Base-by-base conservation (phyloP, 192 early-diverging fungal genomes). In the Backusella circina region DNA sequence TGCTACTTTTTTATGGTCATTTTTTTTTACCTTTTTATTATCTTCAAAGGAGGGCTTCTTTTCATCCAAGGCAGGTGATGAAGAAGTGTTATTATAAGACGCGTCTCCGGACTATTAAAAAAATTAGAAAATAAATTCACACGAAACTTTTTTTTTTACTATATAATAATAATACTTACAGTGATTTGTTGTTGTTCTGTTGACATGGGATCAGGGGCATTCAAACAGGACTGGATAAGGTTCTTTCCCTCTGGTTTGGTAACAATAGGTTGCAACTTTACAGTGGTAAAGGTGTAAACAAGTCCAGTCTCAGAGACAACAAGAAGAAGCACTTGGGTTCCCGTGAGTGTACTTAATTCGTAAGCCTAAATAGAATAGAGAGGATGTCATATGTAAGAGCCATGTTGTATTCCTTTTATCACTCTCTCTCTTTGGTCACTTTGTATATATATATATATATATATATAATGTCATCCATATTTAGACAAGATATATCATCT, bases 221-320 rank as follows among this genome's bases (percentile, higher is more conserved):
- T 74, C 61, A 97, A 85, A 83, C 96, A 97, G 1, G 90, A 84
- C 77, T 97, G 96, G 79, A 97, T 97, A 47, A 96, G 84, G 65
- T 93, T 94, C 80, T 96, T 96, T 75, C 95, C 96, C 77, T 96
- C 93, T 5, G 92, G 84, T 80, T 95, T 93, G 16, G 94, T 94
- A 72, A 98, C 95, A 33, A 98, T 86, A 21, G 95, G 95, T 75
- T 96, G 95, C 44, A 98, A 88, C 84, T 95, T 96, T 39, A 93
- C 93, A 32, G 96, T 98, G 12, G 96, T 95, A 82, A 96, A 96
- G 12, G 95, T 96, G 82, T 96, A 96, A 21, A 98, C 95, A 36
- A 96, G 91, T 18, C 96, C 96, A 51, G 95, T 96, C 80, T 98
- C 96, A 5, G 95, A 96, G 32, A 95, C 96, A 18, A 98, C 95